phyloP scores from a whole-genome alignment of 2,329 filamentous ascomycete genomes.

The Cordyceps fumosorosea region DNA sequence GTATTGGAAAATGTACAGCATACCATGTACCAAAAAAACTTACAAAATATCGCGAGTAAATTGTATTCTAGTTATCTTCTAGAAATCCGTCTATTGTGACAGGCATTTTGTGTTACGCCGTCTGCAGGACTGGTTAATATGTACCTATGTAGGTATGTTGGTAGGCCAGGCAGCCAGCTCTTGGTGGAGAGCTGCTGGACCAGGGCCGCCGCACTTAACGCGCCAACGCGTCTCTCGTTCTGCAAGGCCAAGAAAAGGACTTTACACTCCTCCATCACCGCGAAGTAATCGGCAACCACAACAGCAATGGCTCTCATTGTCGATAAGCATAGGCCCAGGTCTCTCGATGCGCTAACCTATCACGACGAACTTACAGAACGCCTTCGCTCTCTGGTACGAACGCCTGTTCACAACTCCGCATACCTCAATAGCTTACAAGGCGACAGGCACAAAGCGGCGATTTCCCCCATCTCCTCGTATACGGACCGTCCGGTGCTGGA shows the following conservation, averaged over 20 bases:
- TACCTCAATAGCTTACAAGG: constrained; percentile 14
- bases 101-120: too few relatives aligned
- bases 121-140: too few relatives aligned
- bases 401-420: background rate
- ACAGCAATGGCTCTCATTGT: constrained; percentile 60
- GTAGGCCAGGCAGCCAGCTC: background rate
- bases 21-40: background rate
- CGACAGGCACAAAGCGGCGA: constrained; percentile 86
- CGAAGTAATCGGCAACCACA: constrained; percentile 11
- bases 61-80: too few relatives aligned
- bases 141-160: background rate
- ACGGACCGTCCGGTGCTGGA: constrained; percentile 90
- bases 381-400: constrained; percentile 72
- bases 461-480: constrained; percentile 95
- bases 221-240: constrained; percentile 21
- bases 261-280: constrained; percentile 16
- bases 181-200: constrained; percentile 5
- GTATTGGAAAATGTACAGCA: constrained; percentile 2
- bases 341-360: constrained; percentile 74
- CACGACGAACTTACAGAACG: constrained; percentile 83
- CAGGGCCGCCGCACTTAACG: constrained; percentile 12
- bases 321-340: constrained; percentile 66
- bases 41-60: background rate
- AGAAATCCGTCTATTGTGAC: too few relatives aligned
- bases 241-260: constrained; percentile 17